These are phyloP conservation scores for Microcera coccophila DNA, from an alignment of 2,329 filamentous ascomycete species.

Conservation along the genomic window DNA sequence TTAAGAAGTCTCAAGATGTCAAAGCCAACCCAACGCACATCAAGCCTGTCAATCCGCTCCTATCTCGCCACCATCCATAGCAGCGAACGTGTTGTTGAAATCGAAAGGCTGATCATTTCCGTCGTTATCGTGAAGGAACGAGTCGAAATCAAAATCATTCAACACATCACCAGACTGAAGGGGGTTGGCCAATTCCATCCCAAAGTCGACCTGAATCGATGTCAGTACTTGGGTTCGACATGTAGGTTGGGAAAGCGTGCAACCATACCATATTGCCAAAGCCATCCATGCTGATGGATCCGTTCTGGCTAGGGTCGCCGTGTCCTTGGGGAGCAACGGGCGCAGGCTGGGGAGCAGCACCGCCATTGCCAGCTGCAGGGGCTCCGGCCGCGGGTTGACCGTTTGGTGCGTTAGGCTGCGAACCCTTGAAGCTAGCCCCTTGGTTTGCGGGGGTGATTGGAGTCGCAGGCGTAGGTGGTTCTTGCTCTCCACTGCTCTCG, in stretches of 20 bases:
- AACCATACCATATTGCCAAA: slow-evolving; percentile 42
- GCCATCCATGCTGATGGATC: slow-evolving; percentile 41
- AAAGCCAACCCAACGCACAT: slow-evolving; percentile 26
- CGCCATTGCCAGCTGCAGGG: slow-evolving; percentile 30
- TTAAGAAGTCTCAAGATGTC: slow-evolving; percentile 34
- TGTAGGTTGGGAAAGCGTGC: slow-evolving; percentile 8
- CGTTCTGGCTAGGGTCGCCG: slow-evolving; percentile 47
- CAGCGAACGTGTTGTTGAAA: slow-evolving; percentile 48
- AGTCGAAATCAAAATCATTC: slow-evolving; percentile 65
- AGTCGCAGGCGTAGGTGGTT: slow-evolving; percentile 58
- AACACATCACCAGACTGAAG: slow-evolving; percentile 54
- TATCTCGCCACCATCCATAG: slow-evolving; percentile 57
- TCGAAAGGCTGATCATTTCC: slow-evolving; percentile 49
- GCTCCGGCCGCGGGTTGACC: slow-evolving; percentile 28
- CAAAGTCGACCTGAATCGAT: slow-evolving; percentile 41
- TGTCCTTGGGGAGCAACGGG: slow-evolving; percentile 44
- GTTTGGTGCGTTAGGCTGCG: slow-evolving; percentile 30
- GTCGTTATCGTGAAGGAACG: slow-evolving; percentile 58
- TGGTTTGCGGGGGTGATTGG: slow-evolving; percentile 59
- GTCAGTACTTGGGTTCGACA: slow-evolving; percentile 4
- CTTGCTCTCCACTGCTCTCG: slow-evolving; percentile 53
- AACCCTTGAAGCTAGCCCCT: slow-evolving; percentile 40
- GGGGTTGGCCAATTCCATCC: slow-evolving; percentile 55
- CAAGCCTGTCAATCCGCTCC: slow-evolving; percentile 47
- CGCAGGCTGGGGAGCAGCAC: slow-evolving; percentile 36